Conservation (phyloP, 495 filamentous ascomycete genomes). For the Annulohypoxylon maeteangense region DNA sequence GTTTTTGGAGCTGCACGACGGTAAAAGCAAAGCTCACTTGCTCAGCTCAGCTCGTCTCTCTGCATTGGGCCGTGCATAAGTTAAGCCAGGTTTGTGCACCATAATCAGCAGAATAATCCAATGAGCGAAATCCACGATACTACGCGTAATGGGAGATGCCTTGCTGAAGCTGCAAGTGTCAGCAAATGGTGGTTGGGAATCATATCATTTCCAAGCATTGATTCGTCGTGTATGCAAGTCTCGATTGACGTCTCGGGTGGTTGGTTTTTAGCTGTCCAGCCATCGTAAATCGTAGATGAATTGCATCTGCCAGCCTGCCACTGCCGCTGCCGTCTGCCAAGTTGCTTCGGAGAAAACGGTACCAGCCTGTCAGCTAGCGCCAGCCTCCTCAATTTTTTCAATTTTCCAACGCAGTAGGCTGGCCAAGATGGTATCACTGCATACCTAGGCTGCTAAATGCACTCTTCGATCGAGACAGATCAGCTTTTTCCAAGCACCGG, state of each 20-base stretch:
- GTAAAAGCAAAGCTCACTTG: slow-evolving; percentile 35
- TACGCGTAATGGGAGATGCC: slow-evolving; percentile 43
- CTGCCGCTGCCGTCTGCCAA: not conserved
- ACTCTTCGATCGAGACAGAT: not conserved
- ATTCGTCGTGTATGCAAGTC: slow-evolving; percentile 32
- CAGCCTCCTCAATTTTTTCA: slow-evolving; percentile 35
- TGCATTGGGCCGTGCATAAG: slow-evolving; percentile 46
- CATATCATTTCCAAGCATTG: slow-evolving; percentile 28
- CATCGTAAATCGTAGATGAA: slow-evolving; percentile 22
- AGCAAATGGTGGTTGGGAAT: slow-evolving; percentile 37
- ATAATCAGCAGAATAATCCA: slow-evolving; percentile 38
- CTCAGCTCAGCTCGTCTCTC: slow-evolving; percentile 38
- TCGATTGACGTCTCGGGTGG: slow-evolving; percentile 28
- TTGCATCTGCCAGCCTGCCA: not conserved
- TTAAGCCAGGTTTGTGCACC: slow-evolving; percentile 29
- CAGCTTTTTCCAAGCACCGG: not conserved
- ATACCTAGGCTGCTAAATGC: too few relatives aligned
- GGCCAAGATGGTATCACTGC: slow-evolving; percentile 2
- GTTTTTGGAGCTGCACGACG: slow-evolving; percentile 26
- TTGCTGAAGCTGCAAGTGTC: slow-evolving; percentile 41
- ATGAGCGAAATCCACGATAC: slow-evolving; percentile 47
- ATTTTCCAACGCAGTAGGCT: slow-evolving; percentile 8
- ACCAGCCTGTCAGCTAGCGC: slow-evolving; percentile 35
- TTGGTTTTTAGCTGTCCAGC: slow-evolving; percentile 34
- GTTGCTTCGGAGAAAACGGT: slow-evolving; percentile 16